Base-by-base conservation (phyloP, 2,329 filamentous ascomycete genomes). In the Arthrobotrys conoides region DNA sequence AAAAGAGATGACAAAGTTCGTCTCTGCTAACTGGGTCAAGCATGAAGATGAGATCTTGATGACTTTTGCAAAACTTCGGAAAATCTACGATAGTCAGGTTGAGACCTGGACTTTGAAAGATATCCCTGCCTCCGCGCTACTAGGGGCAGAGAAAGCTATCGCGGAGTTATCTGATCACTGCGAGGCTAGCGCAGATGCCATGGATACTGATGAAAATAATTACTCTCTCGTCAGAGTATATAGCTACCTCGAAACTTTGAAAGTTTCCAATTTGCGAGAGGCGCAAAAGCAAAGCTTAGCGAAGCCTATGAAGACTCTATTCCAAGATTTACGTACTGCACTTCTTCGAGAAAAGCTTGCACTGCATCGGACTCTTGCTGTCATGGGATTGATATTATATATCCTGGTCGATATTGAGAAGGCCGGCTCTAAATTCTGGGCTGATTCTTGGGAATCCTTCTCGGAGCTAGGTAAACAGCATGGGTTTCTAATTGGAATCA, bases 41-140 rank as follows among this genome's bases (percentile, higher is more conserved):
- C 46, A 71, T 27, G 73, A 77, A 49, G 49, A 61, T 24, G 67
- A 71, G 33, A 68, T 77, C 24, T 49, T 77, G 67, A 77, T 71
- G 67, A 38, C 20, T 9, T 14, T 77, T 8, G 59, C 38, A 10
- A 66, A 68, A 20, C 67, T 77, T 12, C 59, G 59, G 18, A 67
- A 61, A 14, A 36, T 77, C 9, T 77, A 71, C 30, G 27, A 48
- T 4, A 55, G 61, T 12, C 67, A 71, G n/a, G 67, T 5, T 0
- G 67, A 77, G 48, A 61, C 51, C 3, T 77, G 73, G 73, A 64
- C 8, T 2, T 33, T 68, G 30, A 71, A 59, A 1, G 57, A n/a
- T 24, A 51, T 77, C 5, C 61, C 73, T 5, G 36, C 20, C 18
- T 46, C 73, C 0, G 73, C 67, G 5, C 20, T 77, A 6, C 20